These are phyloP conservation scores for Combretum micranthum DNA, from an alignment of 345 rosid genomes.

Conservation along the genomic window DNA sequence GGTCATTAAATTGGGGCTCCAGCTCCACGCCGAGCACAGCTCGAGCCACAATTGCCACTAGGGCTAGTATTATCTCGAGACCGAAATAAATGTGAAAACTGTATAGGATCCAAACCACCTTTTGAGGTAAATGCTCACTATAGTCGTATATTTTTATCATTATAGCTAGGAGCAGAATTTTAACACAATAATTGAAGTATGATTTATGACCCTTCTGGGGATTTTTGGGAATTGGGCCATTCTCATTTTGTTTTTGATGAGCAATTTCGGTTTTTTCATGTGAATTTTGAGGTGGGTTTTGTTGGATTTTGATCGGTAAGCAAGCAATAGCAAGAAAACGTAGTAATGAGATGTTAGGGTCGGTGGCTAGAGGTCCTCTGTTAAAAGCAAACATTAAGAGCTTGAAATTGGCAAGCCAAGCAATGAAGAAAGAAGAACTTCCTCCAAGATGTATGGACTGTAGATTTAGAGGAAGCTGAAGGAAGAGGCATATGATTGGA, in stretches of 20 bases:
- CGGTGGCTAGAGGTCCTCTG: conserved; percentile 21
- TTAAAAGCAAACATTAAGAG: conserved; percentile 28
- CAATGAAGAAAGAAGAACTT: conserved; percentile 22
- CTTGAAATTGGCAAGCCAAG: conserved; percentile 35
- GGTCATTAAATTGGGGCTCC: conserved; percentile 32
- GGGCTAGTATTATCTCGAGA: conserved; percentile 18
- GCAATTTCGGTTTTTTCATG: too few species aligned
- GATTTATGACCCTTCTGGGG: conserved; percentile 10
- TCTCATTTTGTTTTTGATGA: too few species aligned
- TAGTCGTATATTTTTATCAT: conserved; percentile 11
- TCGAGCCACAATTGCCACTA: conserved; percentile 11
- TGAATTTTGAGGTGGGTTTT: too few species aligned
- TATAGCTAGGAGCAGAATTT: conserved; percentile 5
- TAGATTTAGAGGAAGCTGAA: conserved; percentile 23
- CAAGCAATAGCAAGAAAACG: conserved; percentile 16
- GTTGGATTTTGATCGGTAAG: conserved; percentile 20
- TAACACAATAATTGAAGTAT: conserved; percentile 11
- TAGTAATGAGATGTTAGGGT: conserved; percentile 11
- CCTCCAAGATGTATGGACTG: conserved; percentile 16
- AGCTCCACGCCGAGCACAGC: conserved; percentile 15
- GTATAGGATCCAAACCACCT: conserved; percentile 10
- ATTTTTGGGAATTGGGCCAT: not conserved
- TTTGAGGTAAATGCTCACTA: conserved; percentile 13
- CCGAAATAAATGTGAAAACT: conserved; percentile 16
- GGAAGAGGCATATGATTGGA: conserved; percentile 21